phyloP scores from a whole-genome alignment of 331 rosid species.

The Pyracantha coccinea region DNA sequence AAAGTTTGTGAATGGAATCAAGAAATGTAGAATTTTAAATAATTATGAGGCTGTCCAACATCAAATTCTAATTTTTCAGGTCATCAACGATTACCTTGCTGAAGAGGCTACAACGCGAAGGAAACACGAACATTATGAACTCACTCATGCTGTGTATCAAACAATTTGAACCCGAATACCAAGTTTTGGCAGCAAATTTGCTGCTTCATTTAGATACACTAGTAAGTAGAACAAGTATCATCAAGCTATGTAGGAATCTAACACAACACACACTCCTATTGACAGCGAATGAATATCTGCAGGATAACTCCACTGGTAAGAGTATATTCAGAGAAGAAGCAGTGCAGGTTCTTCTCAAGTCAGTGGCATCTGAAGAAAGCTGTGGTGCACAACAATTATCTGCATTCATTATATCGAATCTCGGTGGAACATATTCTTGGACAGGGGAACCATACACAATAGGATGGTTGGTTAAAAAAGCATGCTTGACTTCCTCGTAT shows the following conservation, averaged over 20 bases:
- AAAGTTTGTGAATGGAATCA: background rate
- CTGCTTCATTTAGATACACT: constrained; percentile 54
- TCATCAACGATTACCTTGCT: constrained; percentile 54
- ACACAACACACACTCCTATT: background rate
- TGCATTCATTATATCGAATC: constrained; percentile 66
- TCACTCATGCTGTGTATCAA: constrained; percentile 44
- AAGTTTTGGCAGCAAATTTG: constrained; percentile 61
- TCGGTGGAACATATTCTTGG: constrained; percentile 70
- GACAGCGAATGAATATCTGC: constrained; percentile 14
- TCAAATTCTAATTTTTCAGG: constrained; percentile 26
- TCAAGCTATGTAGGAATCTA: background rate
- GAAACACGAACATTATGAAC: constrained; percentile 39
- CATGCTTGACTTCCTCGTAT: constrained; percentile 46
- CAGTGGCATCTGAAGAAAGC: constrained; percentile 49
- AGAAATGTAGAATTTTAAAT: background rate
- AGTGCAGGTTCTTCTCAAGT: constrained; percentile 43
- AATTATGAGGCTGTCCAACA: background rate
- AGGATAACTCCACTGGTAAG: constrained; percentile 41
- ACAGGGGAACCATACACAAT: constrained; percentile 70
- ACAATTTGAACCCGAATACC: constrained; percentile 57
- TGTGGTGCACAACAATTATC: constrained; percentile 45
- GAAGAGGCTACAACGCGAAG: constrained; percentile 52
- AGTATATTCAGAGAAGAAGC: constrained; percentile 49
- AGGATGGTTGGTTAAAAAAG: constrained; percentile 69
- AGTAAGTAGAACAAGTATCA: constrained; percentile 28